Conservation (phyloP, 1,284 basidiomycete genomes). For the Pseudozyma flocculosa region DNA sequence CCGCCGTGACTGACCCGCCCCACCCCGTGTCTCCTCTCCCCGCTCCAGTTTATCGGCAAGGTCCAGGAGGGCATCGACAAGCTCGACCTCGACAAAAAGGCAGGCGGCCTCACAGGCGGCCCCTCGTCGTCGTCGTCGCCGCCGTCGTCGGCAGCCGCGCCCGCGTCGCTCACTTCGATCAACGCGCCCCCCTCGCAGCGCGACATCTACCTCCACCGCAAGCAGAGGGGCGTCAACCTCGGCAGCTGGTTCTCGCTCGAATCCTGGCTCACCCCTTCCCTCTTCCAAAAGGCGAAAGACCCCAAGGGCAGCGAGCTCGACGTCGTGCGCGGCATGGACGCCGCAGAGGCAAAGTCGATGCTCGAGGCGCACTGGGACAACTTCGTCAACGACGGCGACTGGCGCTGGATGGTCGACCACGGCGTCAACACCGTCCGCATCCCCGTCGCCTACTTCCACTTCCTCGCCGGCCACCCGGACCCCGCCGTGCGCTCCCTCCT, state of each 20-base stretch:
- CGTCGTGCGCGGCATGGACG: conserved; percentile 66
- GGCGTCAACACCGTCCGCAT: conserved; percentile 82
- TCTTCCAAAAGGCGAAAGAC: conserved; percentile 41
- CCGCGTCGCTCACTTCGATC: conserved; percentile 5
- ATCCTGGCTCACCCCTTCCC: conserved; percentile 55
- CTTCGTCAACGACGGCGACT: conserved; percentile 56
- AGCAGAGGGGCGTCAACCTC: conserved; percentile 79
- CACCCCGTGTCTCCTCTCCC: too few species aligned
- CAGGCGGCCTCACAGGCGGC: conserved; percentile 1
- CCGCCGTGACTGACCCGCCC: too few species aligned
- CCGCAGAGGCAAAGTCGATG: conserved; percentile 63
- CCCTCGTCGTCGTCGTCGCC: conserved; percentile 12
- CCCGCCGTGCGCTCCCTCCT: conserved; percentile 63
- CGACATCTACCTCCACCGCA: conserved; percentile 68
- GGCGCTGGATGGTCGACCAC: conserved; percentile 68
- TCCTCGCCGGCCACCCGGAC: conserved; percentile 74
- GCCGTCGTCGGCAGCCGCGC: conserved; percentile 11
- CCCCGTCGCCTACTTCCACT: conserved; percentile 71
- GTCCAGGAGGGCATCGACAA: conserved; percentile 19
- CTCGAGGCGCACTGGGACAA: conserved; percentile 79
- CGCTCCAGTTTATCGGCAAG: conserved; percentile 17
- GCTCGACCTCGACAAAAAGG: conserved; percentile 8
- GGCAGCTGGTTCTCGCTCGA: conserved; percentile 63
- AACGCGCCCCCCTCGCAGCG: conserved; percentile 17
- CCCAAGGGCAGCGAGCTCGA: conserved; percentile 62